Percentiles rank a stretch among this genome's conserved stretches.
Evolutionary conservation across 2,329 filamentous ascomycete genomes (phyloP).

Genomic region (Colletotrichum orbiculare): DNA sequence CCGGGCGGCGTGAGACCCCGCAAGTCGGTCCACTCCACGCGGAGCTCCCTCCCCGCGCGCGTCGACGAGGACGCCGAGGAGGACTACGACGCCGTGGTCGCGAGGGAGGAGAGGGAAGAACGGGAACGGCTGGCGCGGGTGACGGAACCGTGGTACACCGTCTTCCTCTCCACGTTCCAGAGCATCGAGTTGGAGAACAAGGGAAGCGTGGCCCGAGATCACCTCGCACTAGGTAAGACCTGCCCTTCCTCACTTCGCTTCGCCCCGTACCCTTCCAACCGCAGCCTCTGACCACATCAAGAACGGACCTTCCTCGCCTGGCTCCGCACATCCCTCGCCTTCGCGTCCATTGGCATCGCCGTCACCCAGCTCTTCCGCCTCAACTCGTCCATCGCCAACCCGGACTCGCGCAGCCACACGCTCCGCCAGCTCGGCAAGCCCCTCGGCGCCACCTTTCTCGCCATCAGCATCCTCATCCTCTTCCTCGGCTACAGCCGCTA

Average conservation of each 20-base stretch:
- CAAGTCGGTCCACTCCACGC: constrained; percentile 23
- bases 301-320: constrained; percentile 88
- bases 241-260: neutral
- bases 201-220: constrained; percentile 84
- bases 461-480: constrained; percentile 78
- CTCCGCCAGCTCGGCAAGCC: constrained; percentile 77
- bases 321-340: constrained; percentile 84
- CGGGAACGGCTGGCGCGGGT: constrained; percentile 38
- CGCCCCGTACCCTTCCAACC: neutral
- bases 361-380: constrained; percentile 88
- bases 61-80: constrained; percentile 37
- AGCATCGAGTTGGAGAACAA: constrained; percentile 86
- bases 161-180: constrained; percentile 59
- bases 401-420: constrained; percentile 48
- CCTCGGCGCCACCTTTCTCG: constrained; percentile 81
- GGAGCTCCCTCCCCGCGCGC: constrained; percentile 36
- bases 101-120: constrained; percentile 23
- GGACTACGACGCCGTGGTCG: constrained; percentile 39
- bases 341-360: constrained; percentile 85
- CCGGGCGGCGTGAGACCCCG: constrained; percentile 34
- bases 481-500: constrained; percentile 83
- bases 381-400: constrained; percentile 69
- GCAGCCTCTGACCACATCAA: constrained; percentile 45
- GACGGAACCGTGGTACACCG: constrained; percentile 62
- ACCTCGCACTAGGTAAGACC: constrained; percentile 77